Percentiles rank a stretch among this genome's conserved stretches.
Conservation (phyloP, 2,329 filamentous ascomycete genomes). For the Alternaria brassicicola region DNA sequence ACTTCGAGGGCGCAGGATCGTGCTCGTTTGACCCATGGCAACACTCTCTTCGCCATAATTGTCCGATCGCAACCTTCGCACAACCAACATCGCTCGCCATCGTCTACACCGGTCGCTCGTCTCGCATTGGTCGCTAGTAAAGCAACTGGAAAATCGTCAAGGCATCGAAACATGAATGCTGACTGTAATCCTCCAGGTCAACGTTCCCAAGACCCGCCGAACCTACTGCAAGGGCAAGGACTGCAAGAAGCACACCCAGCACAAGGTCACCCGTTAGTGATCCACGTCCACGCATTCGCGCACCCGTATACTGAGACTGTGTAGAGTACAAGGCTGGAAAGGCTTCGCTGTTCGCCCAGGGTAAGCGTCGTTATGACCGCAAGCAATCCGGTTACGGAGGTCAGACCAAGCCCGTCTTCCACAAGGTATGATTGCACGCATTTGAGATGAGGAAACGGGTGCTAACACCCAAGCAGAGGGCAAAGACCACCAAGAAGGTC, state of each 20-base stretch:
- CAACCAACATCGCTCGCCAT: neutral
- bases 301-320: constrained; percentile 33
- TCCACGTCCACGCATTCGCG: constrained; percentile 1
- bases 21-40: neutral
- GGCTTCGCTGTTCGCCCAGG: constrained; percentile 95
- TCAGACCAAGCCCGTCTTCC: constrained; percentile 99
- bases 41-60: neutral
- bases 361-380: constrained; percentile 91
- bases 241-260: constrained; percentile 66
- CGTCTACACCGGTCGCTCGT: constrained; percentile 10
- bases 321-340: constrained; percentile 92
- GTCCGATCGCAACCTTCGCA: neutral
- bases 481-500: constrained; percentile 99
- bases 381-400: constrained; percentile 99
- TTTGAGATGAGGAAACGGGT: neutral
- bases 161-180: constrained; percentile 18
- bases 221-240: constrained; percentile 98
- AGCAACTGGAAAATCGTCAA: neutral
- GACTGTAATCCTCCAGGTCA: constrained; percentile 67
- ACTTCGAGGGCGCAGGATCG: neutral
- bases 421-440: constrained; percentile 61
- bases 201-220: constrained; percentile 97
- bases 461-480: constrained; percentile 69
- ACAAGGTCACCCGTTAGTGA: constrained; percentile 47
- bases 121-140: constrained; percentile 5